Evolutionary conservation across 2,329 filamentous ascomycete genomes (phyloP), one percentile per base, ranked within the genome.

Genomic region (Rutstroemia sp.): DNA sequence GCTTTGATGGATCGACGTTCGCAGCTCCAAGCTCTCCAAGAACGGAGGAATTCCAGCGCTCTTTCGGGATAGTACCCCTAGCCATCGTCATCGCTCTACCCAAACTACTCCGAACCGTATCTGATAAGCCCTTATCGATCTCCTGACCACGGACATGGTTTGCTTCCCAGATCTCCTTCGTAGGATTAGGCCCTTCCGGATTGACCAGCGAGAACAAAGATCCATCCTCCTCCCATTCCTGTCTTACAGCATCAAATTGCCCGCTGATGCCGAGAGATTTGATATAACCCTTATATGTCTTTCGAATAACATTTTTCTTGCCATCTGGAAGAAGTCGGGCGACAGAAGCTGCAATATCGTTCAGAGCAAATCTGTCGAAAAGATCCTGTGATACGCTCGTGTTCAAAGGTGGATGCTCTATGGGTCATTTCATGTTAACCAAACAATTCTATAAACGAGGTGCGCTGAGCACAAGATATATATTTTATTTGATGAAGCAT

Each of bases 241-340:
- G 79, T 71, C 82, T 83, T 27, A 75, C 72, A 3, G 75, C 73
- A 63, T 86, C 82, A 63, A 84, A 86, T 58, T 82, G 78, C 9
- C 83, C 83, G 53, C 77, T 78, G 25, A 86, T 75, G 38, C 80
- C 81, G 34, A 86, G 72, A 47, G 77, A 78, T 73, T 86, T 86
- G 68, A 86, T 82, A 62, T 86, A 81, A 52, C 82, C 82, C 70
- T 86, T 86, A 73, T 86, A 86, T 16, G 82, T 85, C 68, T 86
- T 86, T 25, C 83, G 78, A 49, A 86, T 73, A 61, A 79, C 80
- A 65, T 86, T 86, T 75, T 85, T 86, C 68, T 84, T 80, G 9
- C 83, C 83, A 67, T 83, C 83, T 14, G 82, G 80, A 66, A 83
- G 80, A 53, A 79, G 79, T 59, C 83, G 78, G 59, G 83, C 83